These are phyloP conservation scores for Boletus huronensis DNA, from an alignment of 768 basidiomycete genomes.

Conservation along the genomic window DNA sequence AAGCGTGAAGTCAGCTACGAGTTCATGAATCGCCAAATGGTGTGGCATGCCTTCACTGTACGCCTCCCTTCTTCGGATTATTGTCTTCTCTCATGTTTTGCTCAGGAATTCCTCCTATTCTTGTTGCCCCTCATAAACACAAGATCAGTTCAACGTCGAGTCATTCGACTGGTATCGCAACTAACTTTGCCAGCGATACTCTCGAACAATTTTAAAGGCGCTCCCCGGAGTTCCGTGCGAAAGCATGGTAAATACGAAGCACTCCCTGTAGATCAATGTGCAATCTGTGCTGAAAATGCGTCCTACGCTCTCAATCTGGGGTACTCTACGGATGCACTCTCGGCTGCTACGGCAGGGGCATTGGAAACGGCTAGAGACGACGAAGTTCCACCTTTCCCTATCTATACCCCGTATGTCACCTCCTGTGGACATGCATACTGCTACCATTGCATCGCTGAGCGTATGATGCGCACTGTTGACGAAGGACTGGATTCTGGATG, in stretches of 20 bases:
- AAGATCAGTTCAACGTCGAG: conserved; percentile 56
- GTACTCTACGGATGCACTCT: conserved; percentile 50
- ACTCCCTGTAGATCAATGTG: conserved; percentile 75
- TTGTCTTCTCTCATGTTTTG: conserved; percentile 2
- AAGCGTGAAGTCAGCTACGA: conserved; percentile 92
- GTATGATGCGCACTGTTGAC: conserved; percentile 69
- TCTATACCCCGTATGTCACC: conserved; percentile 79
- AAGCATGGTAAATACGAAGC: conserved; percentile 62
- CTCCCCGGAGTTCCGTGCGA: conserved; percentile 8
- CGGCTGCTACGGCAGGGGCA: conserved; percentile 18
- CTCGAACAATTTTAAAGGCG: conserved; percentile 26
- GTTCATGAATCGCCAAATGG: conserved; percentile 99
- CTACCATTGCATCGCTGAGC: conserved; percentile 88
- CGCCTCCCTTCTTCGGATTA: conserved; percentile 23
- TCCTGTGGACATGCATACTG: conserved; percentile 88
- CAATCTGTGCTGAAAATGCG: conserved; percentile 83
- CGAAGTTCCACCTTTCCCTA: conserved; percentile 55
- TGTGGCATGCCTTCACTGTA: conserved; percentile 98
- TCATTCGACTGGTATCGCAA: conserved; percentile 36
- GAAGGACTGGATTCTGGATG: conserved; percentile 58
- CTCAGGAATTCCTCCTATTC: conserved; percentile 92
- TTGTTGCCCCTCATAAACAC: conserved; percentile 80
- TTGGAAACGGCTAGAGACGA: conserved; percentile 18
- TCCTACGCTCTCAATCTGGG: conserved; percentile 56
- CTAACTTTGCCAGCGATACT: conserved; percentile 30